These are phyloP conservation scores for Peronospora tabacina DNA, from an alignment of 352 stramenopile genomes.

Conservation along the genomic window DNA sequence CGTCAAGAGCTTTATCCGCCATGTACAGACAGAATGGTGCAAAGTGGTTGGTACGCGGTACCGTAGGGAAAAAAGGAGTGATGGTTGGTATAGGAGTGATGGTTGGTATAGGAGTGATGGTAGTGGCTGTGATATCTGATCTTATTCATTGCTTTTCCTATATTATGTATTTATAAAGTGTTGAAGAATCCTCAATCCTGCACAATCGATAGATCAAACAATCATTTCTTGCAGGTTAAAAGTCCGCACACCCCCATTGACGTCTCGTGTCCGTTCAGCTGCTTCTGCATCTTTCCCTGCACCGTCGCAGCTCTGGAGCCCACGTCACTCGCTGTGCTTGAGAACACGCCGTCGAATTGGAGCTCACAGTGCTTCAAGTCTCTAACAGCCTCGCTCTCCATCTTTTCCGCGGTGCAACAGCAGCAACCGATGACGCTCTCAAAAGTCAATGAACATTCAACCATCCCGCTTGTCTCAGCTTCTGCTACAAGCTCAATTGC, in stretches of 20 bases:
- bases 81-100: slow-evolving; percentile 44
- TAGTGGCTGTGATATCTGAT: slow-evolving; percentile 21
- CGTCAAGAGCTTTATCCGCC: slow-evolving; percentile 18
- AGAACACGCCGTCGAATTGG: slow-evolving; percentile 12
- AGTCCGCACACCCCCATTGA: slow-evolving; percentile 19
- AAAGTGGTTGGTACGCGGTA: background rate
- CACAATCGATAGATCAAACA: background rate
- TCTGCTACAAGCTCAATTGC: background rate
- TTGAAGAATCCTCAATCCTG: background rate
- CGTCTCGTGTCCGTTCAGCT: slow-evolving; percentile 8
- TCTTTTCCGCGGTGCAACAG: background rate
- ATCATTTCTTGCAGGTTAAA: slow-evolving; percentile 14
- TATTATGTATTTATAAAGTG: slow-evolving; percentile 1
- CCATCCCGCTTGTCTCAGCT: slow-evolving; percentile 8
- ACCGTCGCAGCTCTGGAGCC: background rate
- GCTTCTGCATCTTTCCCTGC: slow-evolving; percentile 2
- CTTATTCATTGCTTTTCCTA: slow-evolving; percentile 1
- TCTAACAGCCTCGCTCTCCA: slow-evolving; percentile 2
- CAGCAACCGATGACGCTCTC: slow-evolving; percentile 5
- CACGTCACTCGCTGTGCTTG: background rate
- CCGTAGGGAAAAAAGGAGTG: slow-evolving; percentile 17
- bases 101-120: slow-evolving; percentile 17
- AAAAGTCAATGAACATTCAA: slow-evolving; percentile 9
- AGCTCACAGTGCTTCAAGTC: slow-evolving; percentile 12
- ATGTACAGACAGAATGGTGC: background rate